Base-by-base conservation (phyloP, 768 basidiomycete species). In the Amanita brunnescens region DNA sequence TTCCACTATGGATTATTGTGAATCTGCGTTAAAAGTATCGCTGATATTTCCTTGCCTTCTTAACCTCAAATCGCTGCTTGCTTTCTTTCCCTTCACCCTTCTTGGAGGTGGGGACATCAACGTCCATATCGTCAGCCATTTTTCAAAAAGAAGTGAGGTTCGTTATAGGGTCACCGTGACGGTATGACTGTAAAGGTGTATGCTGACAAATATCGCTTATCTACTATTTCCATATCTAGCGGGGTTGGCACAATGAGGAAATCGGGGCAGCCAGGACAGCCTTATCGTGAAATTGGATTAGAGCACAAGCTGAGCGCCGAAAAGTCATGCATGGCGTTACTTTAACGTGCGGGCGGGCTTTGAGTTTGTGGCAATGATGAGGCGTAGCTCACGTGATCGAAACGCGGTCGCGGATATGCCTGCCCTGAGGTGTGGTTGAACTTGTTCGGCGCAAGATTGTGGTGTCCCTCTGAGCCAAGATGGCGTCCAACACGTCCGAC, bases 1-100 rank as follows among this genome's bases (percentile, higher is more conserved):
- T 98, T 97, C 96, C 96, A 99, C 96, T 99, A 55, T 23, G 43
- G 44, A 51, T 47, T n/a, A 35, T 34, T 53, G n/a, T 52, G 55
- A 43, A 51, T 47, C 29, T 24, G 3, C 18, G 37, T 55, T 12
- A 16, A 6, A n/a, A 9, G 24, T 23, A 21, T 47, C 26, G 33
- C 23, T 30, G 24, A 23, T 29, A 51, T 32, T n/a, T 47, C 57
- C 68, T 39, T 49, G 95, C 95, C 90, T 99, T 98, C 79, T 99
- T 99, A 57, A 99, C 96, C 68, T 98, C 94, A 64, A 99, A 99
- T 55, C 90, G 73, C 62, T 88, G 85, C 71, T 91, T 91, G 35
- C 76, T 47, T 30, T 47, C 74, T 37, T 51, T 57, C 44, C 75
- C 74, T 66, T 87, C 87, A 48, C 57, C 65, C 40, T 80, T 79